Evolutionary conservation across 257 asterid genomes (phyloP), one percentile per base, ranked within the genome.

Genomic region (Oldenlandia corymbosa): DNA sequence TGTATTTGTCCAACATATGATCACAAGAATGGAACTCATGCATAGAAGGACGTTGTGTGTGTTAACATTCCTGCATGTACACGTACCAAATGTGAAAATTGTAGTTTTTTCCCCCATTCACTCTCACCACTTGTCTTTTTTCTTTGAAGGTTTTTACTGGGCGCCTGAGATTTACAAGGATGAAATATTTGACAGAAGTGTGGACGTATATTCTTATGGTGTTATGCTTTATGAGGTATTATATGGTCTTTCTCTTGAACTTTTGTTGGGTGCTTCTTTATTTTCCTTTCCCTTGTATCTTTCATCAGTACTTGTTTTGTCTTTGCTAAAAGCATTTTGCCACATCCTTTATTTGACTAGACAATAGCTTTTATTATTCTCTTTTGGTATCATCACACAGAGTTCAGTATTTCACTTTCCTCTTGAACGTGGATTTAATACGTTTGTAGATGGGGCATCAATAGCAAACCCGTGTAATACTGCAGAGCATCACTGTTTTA

Each of bases 121-220:
- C 37, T 39, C 32, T 12, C 24, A 3, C 26, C 2, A 34, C 65
- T 70, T 32, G 58, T 56, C 49, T 62, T 58, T 68, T 51, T 58
- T 23, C 23, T 37, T 43, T 75, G 67, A 74, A 91, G 98, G 91
- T 76, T 57, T 75, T 32, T 93, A 93, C 68, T 30, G 75, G 71
- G 96, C 99, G 54, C 99, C 99, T 21, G 97, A 93, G 81, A 72
- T 89, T 54, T 93, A 65, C 63, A 85, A 58, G 43, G 88, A 81
- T 36, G 86, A 85, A 68, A 53, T 78, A 67, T 90, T 93, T 39
- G 95, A 87, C 80, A 87, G 80, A 80, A 85, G 88, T 18, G 96
- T 83, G 68, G 99, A 93, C 68, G 97, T 84, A 50, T 81, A 90
- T 78, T 79, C 99, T 13, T 93, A 82, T 60, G 99, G 91, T 60